These are phyloP conservation scores for Carex sylvatica DNA, from an alignment of 202 grass and related monocot genomes.

Conservation along the genomic window DNA sequence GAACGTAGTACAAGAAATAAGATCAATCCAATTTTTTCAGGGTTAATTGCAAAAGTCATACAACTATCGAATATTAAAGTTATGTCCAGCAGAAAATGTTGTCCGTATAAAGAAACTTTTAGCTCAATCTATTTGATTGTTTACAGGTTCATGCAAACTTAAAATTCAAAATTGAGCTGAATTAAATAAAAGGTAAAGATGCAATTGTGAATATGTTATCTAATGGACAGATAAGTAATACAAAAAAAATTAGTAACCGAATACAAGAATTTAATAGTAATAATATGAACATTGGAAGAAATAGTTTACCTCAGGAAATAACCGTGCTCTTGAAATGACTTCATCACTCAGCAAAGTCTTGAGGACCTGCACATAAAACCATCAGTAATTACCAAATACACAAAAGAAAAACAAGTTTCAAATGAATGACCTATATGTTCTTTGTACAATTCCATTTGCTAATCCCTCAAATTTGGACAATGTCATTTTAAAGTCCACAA, in stretches of 20 bases:
- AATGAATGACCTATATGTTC: conserved; percentile 26
- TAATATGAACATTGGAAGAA: neutral
- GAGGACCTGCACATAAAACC: conserved; percentile 55
- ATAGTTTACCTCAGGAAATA: conserved; percentile 53
- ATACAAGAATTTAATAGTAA: neutral
- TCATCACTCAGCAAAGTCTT: conserved; percentile 73
- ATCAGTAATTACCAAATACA: neutral
- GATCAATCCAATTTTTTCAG: neutral
- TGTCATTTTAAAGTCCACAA: neutral
- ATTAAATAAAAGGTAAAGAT: neutral
- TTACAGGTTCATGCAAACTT: neutral
- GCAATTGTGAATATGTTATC: neutral
- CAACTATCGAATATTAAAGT: neutral
- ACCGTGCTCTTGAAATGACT: conserved; percentile 50
- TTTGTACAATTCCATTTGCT: neutral
- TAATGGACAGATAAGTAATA: neutral
- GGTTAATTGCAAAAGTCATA: neutral
- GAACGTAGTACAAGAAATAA: neutral
- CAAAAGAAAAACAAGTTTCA: neutral
- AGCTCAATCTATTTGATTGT: too few relatives aligned
- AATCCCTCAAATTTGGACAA: neutral
- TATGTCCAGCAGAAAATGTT: neutral
- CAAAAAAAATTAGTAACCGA: neutral
- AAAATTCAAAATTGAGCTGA: neutral
- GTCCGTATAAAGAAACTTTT: too few relatives aligned